Base-by-base conservation (phyloP, 441 rosid species). In the Croton laevigatus region DNA sequence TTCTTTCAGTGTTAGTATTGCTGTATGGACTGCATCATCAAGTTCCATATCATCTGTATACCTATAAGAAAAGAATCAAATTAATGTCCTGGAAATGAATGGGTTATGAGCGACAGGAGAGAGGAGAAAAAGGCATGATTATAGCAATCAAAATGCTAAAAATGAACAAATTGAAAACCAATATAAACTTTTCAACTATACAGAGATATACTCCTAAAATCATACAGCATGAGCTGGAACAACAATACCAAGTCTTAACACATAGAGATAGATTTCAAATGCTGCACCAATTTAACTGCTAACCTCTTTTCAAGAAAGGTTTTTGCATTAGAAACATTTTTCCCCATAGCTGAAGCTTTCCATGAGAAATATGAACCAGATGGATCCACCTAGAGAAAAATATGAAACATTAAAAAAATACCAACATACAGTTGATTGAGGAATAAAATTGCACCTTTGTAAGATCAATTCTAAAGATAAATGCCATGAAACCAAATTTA, bases 281-380 rank as follows among this genome's bases (percentile, higher is more conserved):
- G 6, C 37, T n/a, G 14, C 27, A 44, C n/a, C 12, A 59, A 69
- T n/a, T 23, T 19, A 65, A 55, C 32, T 65, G 44, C 72, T 71
- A 54, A 91, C 97, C 99, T 91, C 85, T 96, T 96, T 81, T 96
- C 98, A 62, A 96, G 99, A 80, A 93, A 96, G 52, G 98, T 90
- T 79, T 96, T 96, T 38, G 99, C 98, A 82, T 96, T 96, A 5
- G 97, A 93, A 53, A 96, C 99, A 79, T 96, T 96, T 79, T 96
- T 89, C 60, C 97, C 99, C 99, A 93, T 91, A 44, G 98, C 99
- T 16, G 97, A 96, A 66, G 99, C 99, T 82, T 96, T 96, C 99
- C 98, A 96, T 3, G 98, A 96, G 83, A 96, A 96, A 79, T 96
- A 96, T 27, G 99, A 96, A 71, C 99, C 97, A 51, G 99, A 96